Base-by-base conservation (phyloP, 2,329 filamentous ascomycete genomes). In the Paracamarosporium sp. region DNA sequence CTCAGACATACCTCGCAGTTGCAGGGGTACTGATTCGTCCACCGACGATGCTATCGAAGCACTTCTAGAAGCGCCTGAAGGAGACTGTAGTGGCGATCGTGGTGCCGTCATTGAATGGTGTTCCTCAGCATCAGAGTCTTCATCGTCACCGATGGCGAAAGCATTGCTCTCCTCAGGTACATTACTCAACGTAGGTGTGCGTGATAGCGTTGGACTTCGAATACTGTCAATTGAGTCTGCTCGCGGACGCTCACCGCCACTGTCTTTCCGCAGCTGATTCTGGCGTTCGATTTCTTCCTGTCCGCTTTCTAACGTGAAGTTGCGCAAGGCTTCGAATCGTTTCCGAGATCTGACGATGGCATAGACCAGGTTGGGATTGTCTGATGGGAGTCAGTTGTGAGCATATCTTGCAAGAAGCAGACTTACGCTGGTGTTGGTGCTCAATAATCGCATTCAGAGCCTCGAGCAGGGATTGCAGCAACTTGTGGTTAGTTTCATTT, bases 1-100 rank as follows among this genome's bases (percentile, higher is more conserved):
- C 77, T 98, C 95, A 20, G 94, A 97, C 91, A 98, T 97, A 53
- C 93, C 93, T 56, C 92, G 86, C 28, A 96, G 76, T 73, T 97
- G 93, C 20, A 88, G 83, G 13, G 92, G 93, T 9, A 96, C 86
- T 4, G 90, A 89, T 59, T 96, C 93, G 57, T 96, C 92, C 0
- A 85, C 79, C 0, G 86, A 86, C 0, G 85, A 86, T 27, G 87
- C 86, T 20, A 90, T 81, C 0, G 91, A 94, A 4, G 90, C 88
- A 22, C 89, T 86, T 35, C 88, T 84, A 17, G 85, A 86, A 17
- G 79, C 80, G 8, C 67, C 70, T 20, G 64, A 65, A 9, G 59
- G 65, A 22, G 72, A 70, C 4, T 74, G 74, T 13, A 68, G 40
- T 35, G 73, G 72, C 12, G 74, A 74, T 50, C 57, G 63, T 41